Evolutionary conservation across 768 basidiomycete species (phyloP).

Genomic region (Tylopilus intermedius): DNA sequence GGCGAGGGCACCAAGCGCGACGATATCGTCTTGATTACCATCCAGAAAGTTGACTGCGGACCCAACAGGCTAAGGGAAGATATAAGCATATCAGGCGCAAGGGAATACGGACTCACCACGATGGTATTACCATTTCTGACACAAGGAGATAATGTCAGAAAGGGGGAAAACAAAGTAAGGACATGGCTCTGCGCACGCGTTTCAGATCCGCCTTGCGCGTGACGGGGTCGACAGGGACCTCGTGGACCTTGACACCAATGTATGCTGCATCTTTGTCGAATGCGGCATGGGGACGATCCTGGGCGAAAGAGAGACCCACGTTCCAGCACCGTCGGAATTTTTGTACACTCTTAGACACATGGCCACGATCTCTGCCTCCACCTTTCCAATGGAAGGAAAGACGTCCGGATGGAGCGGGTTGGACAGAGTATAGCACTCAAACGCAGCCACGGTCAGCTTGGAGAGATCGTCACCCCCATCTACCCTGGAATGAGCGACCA

Average conservation of each 20-base stretch:
- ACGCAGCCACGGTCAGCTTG: too few relatives aligned
- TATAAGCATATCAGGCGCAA: background rate
- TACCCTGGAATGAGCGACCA: slow-evolving; percentile 24
- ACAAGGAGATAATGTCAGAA: background rate
- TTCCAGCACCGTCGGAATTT: slow-evolving; percentile 80
- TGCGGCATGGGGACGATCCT: slow-evolving; percentile 93
- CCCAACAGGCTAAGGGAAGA: slow-evolving; percentile 60
- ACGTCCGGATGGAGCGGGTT: slow-evolving; percentile 49
- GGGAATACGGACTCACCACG: slow-evolving; percentile 46
- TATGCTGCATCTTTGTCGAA: slow-evolving; percentile 92
- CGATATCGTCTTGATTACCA: slow-evolving; percentile 83
- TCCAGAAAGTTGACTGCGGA: slow-evolving; percentile 85
- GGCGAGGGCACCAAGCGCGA: slow-evolving; percentile 71
- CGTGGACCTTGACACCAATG: slow-evolving; percentile 65
- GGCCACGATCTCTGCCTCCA: slow-evolving; percentile 84
- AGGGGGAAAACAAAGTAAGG: slow-evolving; percentile 27
- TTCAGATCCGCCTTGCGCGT: slow-evolving; percentile 79
- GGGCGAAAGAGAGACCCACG: slow-evolving; percentile 41
- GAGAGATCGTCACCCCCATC: slow-evolving; percentile 43
- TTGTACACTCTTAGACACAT: slow-evolving; percentile 86
- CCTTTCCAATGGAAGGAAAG: slow-evolving; percentile 72
- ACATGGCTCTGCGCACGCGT: slow-evolving; percentile 84
- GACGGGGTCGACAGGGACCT: slow-evolving; percentile 64
- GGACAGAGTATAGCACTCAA: too few relatives aligned
- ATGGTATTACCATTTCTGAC: slow-evolving; percentile 82